phyloP scores from a whole-genome alignment of 371 early-diverging fungal species.

The Lichtheimia hyalospora region DNA sequence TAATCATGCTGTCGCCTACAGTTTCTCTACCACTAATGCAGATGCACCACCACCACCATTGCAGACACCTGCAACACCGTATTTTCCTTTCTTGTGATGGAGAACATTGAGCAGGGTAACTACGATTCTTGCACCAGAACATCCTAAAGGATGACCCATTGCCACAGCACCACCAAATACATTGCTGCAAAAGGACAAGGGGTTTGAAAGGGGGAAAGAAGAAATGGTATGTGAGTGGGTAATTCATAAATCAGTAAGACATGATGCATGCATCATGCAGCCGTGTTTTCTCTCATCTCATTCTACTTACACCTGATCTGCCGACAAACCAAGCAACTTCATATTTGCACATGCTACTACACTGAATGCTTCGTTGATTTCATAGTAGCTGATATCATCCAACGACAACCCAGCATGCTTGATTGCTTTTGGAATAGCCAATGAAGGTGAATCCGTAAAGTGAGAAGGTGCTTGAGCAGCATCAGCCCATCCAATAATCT shows the following conservation, averaged over 20 bases:
- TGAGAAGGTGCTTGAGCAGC: conserved; percentile 80
- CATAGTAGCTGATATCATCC: conserved; percentile 77
- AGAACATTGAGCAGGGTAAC: conserved; percentile 82
- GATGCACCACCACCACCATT: conserved; percentile 97
- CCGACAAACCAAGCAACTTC: conserved; percentile 71
- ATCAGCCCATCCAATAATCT: conserved; percentile 73
- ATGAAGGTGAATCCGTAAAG: conserved; percentile 92
- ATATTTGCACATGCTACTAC: conserved; percentile 93
- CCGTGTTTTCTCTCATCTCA: too few relatives aligned
- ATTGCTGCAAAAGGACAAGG: conserved; percentile 51
- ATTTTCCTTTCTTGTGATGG: conserved; percentile 64
- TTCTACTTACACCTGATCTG: conserved; percentile 63
- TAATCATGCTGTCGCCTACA: background rate
- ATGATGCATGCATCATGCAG: background rate
- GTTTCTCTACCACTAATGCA: conserved; percentile 78
- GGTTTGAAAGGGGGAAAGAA: too few relatives aligned
- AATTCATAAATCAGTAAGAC: conserved; percentile 12
- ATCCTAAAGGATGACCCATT: conserved; percentile 97
- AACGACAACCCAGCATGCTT: conserved; percentile 70
- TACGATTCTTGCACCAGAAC: conserved; percentile 94
- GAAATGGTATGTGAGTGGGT: background rate
- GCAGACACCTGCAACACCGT: conserved; percentile 93
- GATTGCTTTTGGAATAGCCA: conserved; percentile 93
- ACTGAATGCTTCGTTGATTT: conserved; percentile 99
- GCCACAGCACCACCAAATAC: conserved; percentile 96